Percentiles rank a stretch among this genome's conserved stretches.
phyloP scores from a whole-genome alignment of 2,329 filamentous ascomycete species.

The Calonectria pauciramosa region DNA sequence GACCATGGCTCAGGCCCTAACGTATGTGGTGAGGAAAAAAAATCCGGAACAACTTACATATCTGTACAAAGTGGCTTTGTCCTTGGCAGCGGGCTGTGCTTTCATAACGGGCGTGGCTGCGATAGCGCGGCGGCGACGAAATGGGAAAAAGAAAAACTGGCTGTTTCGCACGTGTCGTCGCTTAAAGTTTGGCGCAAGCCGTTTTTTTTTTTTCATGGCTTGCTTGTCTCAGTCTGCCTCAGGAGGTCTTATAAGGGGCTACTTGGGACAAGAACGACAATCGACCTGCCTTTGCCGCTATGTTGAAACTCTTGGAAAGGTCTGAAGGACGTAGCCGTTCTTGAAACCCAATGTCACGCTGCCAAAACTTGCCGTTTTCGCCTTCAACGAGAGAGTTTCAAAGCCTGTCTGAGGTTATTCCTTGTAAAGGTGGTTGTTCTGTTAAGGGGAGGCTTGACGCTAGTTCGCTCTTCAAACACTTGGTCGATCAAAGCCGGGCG shows the following conservation, averaged over 20 bases:
- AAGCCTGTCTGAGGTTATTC: slow-evolving; percentile 21
- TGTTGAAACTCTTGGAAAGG: slow-evolving; percentile 2
- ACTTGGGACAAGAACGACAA: not conserved
- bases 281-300: not conserved
- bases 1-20: not conserved
- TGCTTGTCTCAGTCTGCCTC: slow-evolving; percentile 38
- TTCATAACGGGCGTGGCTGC: slow-evolving; percentile 37
- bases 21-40: not conserved
- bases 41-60: not conserved
- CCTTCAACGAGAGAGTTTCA: slow-evolving; percentile 19
- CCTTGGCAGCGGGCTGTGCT: slow-evolving; percentile 34
- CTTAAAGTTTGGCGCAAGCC: slow-evolving; percentile 44
- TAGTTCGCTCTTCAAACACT: slow-evolving; percentile 39
- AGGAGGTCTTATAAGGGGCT: slow-evolving; percentile 25
- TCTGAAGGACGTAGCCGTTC: not conserved
- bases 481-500: slow-evolving; percentile 42
- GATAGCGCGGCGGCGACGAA: slow-evolving; percentile 33
- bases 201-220: slow-evolving; percentile 25
- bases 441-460: slow-evolving; percentile 23
- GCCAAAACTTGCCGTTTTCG: not conserved
- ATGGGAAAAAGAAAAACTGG: slow-evolving; percentile 39
- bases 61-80: slow-evolving; percentile 5
- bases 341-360: slow-evolving; percentile 5
- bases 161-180: slow-evolving; percentile 45
- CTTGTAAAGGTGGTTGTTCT: not conserved